Conservation (phyloP, 2,329 filamentous ascomycete genomes). For the Ceratocystis cacaofunesta region DNA sequence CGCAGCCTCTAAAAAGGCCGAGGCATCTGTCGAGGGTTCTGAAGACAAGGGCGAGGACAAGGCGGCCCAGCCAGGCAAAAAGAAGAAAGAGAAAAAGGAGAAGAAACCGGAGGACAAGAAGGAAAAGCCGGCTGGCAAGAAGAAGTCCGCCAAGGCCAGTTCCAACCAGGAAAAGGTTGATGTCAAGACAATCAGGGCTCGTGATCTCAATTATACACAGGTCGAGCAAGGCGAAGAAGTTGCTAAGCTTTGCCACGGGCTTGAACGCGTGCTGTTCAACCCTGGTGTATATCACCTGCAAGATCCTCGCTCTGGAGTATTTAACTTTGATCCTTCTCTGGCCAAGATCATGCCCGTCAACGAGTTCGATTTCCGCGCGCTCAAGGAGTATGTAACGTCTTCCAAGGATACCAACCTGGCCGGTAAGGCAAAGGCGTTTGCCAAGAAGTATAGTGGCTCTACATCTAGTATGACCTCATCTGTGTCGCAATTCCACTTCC, state of each 20-base stretch:
- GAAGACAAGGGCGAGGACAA: neutral
- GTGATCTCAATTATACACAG: constrained; percentile 21
- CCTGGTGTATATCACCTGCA: constrained; percentile 83
- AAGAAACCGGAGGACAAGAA: neutral
- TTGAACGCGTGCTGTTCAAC: constrained; percentile 91
- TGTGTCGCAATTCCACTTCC: constrained; percentile 80
- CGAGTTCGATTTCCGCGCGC: constrained; percentile 80
- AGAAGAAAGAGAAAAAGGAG: constrained; percentile 1
- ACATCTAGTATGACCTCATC: constrained; percentile 92
- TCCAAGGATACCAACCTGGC: constrained; percentile 65
- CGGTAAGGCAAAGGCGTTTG: constrained; percentile 47
- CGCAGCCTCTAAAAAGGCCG: neutral
- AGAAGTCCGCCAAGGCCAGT: neutral
- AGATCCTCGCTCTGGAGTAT: constrained; percentile 74
- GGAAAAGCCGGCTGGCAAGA: neutral
- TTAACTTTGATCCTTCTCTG: constrained; percentile 93
- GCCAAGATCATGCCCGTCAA: constrained; percentile 81
- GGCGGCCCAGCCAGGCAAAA: neutral
- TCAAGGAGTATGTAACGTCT: constrained; percentile 81
- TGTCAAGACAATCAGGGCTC: constrained; percentile 23
- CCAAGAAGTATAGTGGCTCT: constrained; percentile 78
- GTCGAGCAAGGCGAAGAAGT: constrained; percentile 27
- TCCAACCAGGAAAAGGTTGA: constrained; percentile 16
- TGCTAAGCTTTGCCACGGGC: constrained; percentile 53
- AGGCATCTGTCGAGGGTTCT: neutral